Evolutionary conservation across 345 rosid genomes (phyloP).

Genomic region (Lepidium didymum): DNA sequence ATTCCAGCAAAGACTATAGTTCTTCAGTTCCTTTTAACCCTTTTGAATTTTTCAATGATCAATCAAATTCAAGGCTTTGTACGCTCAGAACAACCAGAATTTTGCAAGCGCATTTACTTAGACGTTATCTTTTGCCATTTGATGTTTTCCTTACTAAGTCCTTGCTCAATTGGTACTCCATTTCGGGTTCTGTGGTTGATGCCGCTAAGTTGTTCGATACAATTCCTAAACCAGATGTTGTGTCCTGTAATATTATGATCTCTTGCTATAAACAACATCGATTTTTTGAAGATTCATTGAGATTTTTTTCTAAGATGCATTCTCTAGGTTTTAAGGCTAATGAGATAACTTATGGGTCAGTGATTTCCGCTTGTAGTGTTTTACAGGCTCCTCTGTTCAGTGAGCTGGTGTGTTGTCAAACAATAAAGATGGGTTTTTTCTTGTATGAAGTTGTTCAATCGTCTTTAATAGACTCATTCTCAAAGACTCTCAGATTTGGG

Average conservation of each 20-base stretch:
- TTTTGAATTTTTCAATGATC: constrained; percentile 34
- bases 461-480: constrained; percentile 52
- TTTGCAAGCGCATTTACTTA: constrained; percentile 43
- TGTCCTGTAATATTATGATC: constrained; percentile 62
- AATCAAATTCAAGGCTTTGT: constrained; percentile 25
- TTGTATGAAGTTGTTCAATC: constrained; percentile 50
- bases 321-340: constrained; percentile 38
- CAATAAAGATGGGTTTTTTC: constrained; percentile 46
- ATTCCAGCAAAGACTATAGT: no score
- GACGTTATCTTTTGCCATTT: constrained; percentile 26
- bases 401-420: constrained; percentile 44
- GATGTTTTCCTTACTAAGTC: constrained; percentile 35
- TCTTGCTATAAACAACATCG: constrained; percentile 40
- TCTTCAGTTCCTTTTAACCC: constrained; percentile 28
- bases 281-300: constrained; percentile 37
- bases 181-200: constrained; percentile 32
- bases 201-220: constrained; percentile 63
- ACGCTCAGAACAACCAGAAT: constrained; percentile 31
- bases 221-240: constrained; percentile 44
- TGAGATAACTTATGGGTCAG: constrained; percentile 58
- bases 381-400: constrained; percentile 33
- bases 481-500: constrained; percentile 35
- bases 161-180: constrained; percentile 44
- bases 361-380: constrained; percentile 52
- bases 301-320: constrained; percentile 46